Conservation (phyloP, 176 grass and related monocot genomes). For the Phyllostachys edulis region DNA sequence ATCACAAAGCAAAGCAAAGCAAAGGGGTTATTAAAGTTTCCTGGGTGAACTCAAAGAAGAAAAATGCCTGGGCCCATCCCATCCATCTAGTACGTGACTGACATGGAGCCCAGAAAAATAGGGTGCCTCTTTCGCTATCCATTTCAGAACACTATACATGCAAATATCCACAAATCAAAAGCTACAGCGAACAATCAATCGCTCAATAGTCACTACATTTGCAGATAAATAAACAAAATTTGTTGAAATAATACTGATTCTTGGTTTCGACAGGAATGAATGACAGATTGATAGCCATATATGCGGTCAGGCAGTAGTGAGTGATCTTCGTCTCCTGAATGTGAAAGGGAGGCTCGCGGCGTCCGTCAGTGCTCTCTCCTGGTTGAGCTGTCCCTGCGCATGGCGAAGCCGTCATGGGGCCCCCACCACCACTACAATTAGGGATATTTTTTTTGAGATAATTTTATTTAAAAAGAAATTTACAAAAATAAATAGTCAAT, state of each 20-base stretch:
- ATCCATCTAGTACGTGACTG: background rate
- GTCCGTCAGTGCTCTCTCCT: background rate
- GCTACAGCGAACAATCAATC: background rate
- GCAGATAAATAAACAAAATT: background rate
- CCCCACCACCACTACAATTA: background rate
- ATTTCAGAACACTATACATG: background rate
- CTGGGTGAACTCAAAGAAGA: conserved; percentile 1
- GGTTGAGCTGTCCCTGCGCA: conserved; percentile 38
- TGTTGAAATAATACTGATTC: background rate
- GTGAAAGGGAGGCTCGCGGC: background rate
- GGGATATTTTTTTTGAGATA: background rate
- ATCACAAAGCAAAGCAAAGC: background rate
- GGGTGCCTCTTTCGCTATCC: background rate
- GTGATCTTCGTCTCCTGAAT: background rate
- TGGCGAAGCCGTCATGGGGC: background rate
- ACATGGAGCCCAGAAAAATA: background rate
- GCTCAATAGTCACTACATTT: background rate
- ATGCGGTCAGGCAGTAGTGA: background rate
- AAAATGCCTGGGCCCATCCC: background rate
- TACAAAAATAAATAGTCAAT: too few species aligned
- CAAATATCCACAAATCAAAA: background rate
- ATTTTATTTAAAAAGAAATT: too few species aligned
- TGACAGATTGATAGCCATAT: background rate
- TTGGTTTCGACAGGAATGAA: background rate
- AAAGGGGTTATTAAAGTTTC: background rate